Base-by-base conservation (phyloP, 2,329 filamentous ascomycete genomes). In the Talaromyces rugulosus region DNA sequence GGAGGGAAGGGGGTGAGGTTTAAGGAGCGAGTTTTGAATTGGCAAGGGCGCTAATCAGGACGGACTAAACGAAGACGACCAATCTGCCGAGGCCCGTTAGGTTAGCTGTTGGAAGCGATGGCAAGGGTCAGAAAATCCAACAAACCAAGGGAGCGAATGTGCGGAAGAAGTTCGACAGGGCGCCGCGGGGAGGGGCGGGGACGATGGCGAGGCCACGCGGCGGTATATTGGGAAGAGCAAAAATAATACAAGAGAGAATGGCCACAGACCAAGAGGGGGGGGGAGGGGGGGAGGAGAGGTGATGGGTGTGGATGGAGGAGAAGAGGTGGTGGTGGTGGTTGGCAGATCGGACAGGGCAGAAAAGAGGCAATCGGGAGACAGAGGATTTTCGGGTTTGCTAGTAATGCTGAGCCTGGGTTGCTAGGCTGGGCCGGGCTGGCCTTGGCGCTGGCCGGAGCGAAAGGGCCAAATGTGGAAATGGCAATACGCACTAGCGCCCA, bases 211-310 rank as follows among this genome's bases (percentile, higher is more conserved):
- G 11, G 8, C 23, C 44, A 27, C n/a, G 44, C 23, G 18, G 23
- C n/a, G 23, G n/a, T 23, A 27, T 47, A 47, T 16, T 4, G 12
- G 12, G 16, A 18, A 9, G 8, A 47, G 5, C 5, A 9, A 47
- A 47, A 47, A 47, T 23, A 47, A 27, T 47, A 47, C 44, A 47
- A 27, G 23, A 27, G 8, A 47, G 44, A 47, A 47, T 27, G 44
- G 44, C 44, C 44, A 47, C 44, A 61, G 66, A 65, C 62, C 56
- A 55, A 64, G 56, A 62, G 59, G 61, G 51, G 58, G 58, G 64
- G 53, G 54, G 59, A 58, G 59, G 61, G 63, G 62, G 56, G 56
- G 42, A 58, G 57, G 61, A 52, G 33, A 54, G 53, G 52, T 40
- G 31, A 52, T 51, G 52, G 30, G 12, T 28, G 47, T 27, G 18